A percentile compares a stretch with the other conserved stretches of the same genome.
phyloP scores from a whole-genome alignment of 169 alveolate species.

The Eimeria tenella region DNA sequence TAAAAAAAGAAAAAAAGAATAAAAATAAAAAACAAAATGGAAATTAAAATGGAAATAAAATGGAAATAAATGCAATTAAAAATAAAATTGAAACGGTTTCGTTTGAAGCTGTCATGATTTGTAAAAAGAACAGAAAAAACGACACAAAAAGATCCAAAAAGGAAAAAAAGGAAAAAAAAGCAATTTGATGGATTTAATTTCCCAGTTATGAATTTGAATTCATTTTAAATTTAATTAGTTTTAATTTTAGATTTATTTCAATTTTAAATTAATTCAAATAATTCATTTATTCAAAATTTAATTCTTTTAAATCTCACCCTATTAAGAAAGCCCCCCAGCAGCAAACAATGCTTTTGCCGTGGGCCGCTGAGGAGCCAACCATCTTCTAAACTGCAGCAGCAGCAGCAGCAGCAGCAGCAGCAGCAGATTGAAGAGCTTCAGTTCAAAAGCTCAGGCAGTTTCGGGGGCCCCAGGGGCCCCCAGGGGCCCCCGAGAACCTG shows the following conservation, averaged over 20 bases:
- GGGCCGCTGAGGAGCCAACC: too few species aligned
- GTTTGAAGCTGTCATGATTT: too few species aligned
- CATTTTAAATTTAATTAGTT: not conserved
- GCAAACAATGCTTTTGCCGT: too few species aligned
- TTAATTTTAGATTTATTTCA: not conserved
- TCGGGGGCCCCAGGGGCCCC: too few species aligned
- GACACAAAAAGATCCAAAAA: not conserved
- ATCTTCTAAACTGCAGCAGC: too few species aligned
- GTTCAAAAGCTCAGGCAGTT: too few species aligned
- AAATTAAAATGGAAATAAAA: not conserved
- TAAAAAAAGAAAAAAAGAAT: not conserved
- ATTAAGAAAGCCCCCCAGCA: too few species aligned
- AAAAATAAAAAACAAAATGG: not conserved
- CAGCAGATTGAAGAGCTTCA: too few species aligned
- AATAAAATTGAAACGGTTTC: not conserved
- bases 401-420: too few species aligned
- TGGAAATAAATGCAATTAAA: not conserved
- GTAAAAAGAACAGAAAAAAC: not conserved
- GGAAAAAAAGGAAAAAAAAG: not conserved
- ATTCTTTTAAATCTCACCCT: too few species aligned
- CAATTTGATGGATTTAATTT: not conserved
- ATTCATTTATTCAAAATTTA: not conserved
- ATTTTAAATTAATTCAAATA: not conserved
- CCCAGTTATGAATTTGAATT: not conserved
- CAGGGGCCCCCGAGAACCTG: too few species aligned